phyloP scores from a whole-genome alignment of 1,284 basidiomycete genomes.

The Puccinia triticina region DNA sequence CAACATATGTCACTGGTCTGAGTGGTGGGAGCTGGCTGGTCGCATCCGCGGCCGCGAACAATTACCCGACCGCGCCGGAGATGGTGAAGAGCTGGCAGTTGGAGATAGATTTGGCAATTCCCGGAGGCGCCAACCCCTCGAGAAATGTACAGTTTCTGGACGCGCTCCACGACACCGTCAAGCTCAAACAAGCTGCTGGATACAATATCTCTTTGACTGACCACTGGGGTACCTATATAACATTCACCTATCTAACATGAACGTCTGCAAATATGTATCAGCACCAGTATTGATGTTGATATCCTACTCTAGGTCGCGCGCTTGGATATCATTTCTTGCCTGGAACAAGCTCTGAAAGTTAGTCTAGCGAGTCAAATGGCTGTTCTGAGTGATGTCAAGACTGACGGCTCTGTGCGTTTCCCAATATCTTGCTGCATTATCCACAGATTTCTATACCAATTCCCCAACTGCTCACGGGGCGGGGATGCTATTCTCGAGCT shows the following conservation, averaged over 20 bases:
- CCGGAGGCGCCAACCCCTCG: constrained; percentile 15
- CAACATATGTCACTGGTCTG: constrained; percentile 58
- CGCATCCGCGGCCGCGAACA: constrained; percentile 56
- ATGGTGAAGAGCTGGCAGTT: constrained; percentile 27
- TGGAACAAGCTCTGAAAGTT: constrained; percentile 17
- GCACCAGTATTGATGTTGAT: too few species aligned
- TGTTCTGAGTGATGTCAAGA: not conserved
- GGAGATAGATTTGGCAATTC: constrained; percentile 14
- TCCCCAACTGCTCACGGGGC: constrained; percentile 31
- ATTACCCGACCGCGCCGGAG: constrained; percentile 51
- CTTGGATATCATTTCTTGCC: constrained; percentile 31
- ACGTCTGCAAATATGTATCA: too few species aligned
- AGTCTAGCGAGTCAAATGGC: not conserved
- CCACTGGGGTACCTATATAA: too few species aligned
- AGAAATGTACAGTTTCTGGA: constrained; percentile 12
- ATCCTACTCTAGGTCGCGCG: not conserved
- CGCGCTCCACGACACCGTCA: not conserved
- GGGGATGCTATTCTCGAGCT: constrained; percentile 24
- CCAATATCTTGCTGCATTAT: not conserved
- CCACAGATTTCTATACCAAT: constrained; percentile 24
- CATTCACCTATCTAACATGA: too few species aligned
- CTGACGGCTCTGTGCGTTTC: not conserved
- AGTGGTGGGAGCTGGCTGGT: constrained; percentile 59
- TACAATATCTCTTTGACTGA: constrained; percentile 37
- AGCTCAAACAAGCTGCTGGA: constrained; percentile 13